These are phyloP conservation scores for Calendula officinalis DNA, from an alignment of 129 eudicot genomes.

Conservation along the genomic window DNA sequence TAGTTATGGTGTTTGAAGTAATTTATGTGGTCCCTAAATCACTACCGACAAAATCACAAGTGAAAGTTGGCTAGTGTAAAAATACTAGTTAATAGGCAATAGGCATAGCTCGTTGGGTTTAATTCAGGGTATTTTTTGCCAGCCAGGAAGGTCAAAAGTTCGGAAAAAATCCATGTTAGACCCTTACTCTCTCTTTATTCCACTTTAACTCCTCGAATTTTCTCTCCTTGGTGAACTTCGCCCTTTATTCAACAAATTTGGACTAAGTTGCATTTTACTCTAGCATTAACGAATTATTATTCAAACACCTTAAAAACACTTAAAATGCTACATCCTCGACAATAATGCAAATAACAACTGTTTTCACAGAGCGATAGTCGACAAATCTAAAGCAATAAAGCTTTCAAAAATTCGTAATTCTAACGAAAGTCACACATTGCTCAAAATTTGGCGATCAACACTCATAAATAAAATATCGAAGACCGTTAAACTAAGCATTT, in stretches of 20 bases:
- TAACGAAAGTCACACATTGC: constrained; percentile 18
- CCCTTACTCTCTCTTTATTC: background rate
- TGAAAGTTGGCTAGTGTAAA: background rate
- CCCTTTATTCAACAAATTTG: constrained; percentile 1
- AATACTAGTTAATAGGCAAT: background rate
- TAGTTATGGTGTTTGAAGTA: too few species aligned
- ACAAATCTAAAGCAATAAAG: constrained; percentile 19
- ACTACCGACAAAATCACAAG: too few species aligned
- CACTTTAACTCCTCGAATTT: background rate
- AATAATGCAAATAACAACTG: constrained; percentile 2
- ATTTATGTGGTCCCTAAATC: too few species aligned
- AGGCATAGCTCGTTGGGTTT: background rate
- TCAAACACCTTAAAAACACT: background rate
- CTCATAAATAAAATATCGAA: constrained; percentile 23
- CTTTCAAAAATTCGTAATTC: constrained; percentile 16
- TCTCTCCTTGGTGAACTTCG: background rate
- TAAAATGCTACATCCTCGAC: background rate
- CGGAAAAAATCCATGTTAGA: background rate
- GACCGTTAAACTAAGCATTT: constrained; percentile 13
- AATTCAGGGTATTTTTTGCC: constrained; percentile 7
- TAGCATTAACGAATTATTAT: background rate
- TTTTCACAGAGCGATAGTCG: constrained; percentile 1
- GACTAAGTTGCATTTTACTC: background rate
- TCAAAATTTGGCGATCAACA: constrained; percentile 6
- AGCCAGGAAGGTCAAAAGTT: background rate